These are phyloP conservation scores for Yamadazyma ubonensis DNA, from an alignment of 805 yeast species.

Conservation along the genomic window DNA sequence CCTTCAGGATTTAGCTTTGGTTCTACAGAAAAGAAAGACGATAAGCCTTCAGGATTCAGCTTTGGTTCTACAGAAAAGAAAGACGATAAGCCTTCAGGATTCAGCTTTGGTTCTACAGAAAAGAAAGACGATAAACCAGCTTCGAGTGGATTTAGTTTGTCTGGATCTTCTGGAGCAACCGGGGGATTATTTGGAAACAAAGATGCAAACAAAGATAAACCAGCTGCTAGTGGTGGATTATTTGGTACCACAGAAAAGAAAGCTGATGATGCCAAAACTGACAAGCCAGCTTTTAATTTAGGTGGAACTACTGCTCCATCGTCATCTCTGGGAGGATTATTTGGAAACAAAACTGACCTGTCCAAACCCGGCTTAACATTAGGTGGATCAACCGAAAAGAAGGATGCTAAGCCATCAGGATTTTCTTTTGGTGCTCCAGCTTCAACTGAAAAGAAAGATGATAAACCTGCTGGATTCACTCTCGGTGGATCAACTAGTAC, in stretches of 20 bases:
- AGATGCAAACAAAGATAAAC: conserved; percentile 8
- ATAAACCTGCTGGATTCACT: conserved; percentile 18
- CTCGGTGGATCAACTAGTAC: conserved; percentile 18
- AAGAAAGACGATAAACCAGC: conserved; percentile 21
- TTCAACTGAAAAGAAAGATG: conserved; percentile 10
- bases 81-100: too few species aligned
- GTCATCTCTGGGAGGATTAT: conserved; percentile 18
- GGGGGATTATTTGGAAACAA: too few species aligned
- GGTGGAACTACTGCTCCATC: conserved; percentile 18
- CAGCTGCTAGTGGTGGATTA: conserved; percentile 1
- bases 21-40: conserved; percentile 14
- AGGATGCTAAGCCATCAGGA: conserved; percentile 15
- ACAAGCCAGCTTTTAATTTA: conserved; percentile 13
- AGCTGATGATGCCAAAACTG: conserved; percentile 18
- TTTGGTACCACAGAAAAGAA: conserved; percentile 11
- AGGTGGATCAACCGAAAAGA: too few species aligned
- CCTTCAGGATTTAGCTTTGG: too few species aligned
- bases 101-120: too few species aligned
- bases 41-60: conserved; percentile 21
- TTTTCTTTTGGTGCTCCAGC: conserved; percentile 20
- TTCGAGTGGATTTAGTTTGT: conserved; percentile 15
- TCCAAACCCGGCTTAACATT: too few species aligned
- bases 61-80: conserved; percentile 27
- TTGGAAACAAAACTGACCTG: conserved; percentile 11
- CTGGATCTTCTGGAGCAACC: too few species aligned